Conservation (phyloP, 495 filamentous ascomycete genomes). For the Aspergillus olivimuriae region DNA sequence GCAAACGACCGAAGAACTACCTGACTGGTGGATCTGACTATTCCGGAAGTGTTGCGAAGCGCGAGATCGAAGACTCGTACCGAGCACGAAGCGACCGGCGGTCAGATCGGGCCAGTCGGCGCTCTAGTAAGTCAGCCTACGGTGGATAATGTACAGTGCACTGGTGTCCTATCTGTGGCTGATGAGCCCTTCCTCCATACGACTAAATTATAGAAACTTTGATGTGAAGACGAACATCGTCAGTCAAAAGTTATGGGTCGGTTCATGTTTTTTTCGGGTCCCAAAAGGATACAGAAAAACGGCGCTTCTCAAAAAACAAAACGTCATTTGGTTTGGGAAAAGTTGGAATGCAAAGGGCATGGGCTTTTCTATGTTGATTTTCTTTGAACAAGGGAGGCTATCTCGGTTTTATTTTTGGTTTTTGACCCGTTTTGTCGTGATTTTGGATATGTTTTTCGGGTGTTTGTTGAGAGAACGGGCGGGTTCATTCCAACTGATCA, state of each 20-base stretch:
- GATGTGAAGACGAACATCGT: neutral
- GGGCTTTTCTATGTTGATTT: conserved; percentile 6
- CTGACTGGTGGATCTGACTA: conserved; percentile 30
- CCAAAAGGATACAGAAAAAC: neutral
- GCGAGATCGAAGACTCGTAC: conserved; percentile 26
- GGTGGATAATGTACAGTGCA: conserved; percentile 8
- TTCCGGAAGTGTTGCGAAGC: conserved; percentile 21
- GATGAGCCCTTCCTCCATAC: neutral
- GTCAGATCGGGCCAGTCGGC: conserved; percentile 34
- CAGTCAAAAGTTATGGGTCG: too few species aligned
- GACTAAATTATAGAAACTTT: neutral
- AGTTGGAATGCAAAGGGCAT: conserved; percentile 8
- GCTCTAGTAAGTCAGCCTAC: conserved; percentile 35
- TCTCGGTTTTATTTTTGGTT: conserved; percentile 10
- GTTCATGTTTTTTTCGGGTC: too few species aligned
- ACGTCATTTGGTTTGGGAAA: conserved; percentile 6
- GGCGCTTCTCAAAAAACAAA: neutral
- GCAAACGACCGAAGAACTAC: conserved; percentile 33
- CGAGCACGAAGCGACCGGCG: conserved; percentile 28
- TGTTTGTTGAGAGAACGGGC: conserved; percentile 15
- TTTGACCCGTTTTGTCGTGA: conserved; percentile 1
- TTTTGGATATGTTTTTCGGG: conserved; percentile 1
- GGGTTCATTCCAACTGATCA: conserved; percentile 18
- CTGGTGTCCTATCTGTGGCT: neutral
- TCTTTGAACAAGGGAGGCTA: conserved; percentile 7